Percentiles rank a stretch among this genome's conserved stretches.
phyloP scores from a whole-genome alignment of 352 stramenopile genomes.

The Globisporangium middletonii region DNA sequence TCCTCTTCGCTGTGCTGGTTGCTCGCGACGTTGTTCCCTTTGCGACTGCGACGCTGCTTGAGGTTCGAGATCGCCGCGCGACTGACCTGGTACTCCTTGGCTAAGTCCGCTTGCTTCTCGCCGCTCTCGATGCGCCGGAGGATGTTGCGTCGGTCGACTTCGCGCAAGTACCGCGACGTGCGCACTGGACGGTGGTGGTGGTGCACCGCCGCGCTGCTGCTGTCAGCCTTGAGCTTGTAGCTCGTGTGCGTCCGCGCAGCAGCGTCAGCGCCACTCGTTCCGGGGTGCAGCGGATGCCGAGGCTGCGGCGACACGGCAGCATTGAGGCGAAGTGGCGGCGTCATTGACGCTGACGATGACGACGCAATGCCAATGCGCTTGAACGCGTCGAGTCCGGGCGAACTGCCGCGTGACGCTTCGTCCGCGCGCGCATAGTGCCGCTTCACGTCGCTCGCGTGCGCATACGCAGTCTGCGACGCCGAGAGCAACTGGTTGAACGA shows the following conservation, averaged over 20 bases:
- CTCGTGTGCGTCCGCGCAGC: conserved; percentile 1
- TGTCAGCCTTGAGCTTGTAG: not conserved
- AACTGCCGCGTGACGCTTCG: not conserved
- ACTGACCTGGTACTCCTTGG: conserved; percentile 62
- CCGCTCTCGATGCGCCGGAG: conserved; percentile 43
- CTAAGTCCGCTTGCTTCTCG: conserved; percentile 55
- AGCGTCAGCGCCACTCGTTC: not conserved
- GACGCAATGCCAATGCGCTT: conserved; percentile 4
- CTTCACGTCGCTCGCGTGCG: no score
- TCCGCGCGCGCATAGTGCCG: not conserved
- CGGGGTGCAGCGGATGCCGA: not conserved
- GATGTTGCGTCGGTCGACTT: conserved; percentile 29
- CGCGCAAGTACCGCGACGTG: conserved; percentile 13
- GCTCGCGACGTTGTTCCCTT: not conserved
- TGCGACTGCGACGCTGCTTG: conserved; percentile 46
- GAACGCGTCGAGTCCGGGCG: conserved; percentile 3
- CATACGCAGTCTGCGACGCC: not conserved
- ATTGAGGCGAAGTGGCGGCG: no score
- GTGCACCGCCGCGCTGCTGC: not conserved
- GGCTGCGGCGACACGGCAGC: not conserved
- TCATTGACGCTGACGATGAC: not conserved
- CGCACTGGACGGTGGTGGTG: not conserved
- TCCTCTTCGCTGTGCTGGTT: not conserved
- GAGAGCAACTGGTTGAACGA: not conserved
- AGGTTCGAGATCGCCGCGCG: conserved; percentile 64